phyloP scores from a whole-genome alignment of 805 yeast species.

The Saccharomycopsis sp. region DNA sequence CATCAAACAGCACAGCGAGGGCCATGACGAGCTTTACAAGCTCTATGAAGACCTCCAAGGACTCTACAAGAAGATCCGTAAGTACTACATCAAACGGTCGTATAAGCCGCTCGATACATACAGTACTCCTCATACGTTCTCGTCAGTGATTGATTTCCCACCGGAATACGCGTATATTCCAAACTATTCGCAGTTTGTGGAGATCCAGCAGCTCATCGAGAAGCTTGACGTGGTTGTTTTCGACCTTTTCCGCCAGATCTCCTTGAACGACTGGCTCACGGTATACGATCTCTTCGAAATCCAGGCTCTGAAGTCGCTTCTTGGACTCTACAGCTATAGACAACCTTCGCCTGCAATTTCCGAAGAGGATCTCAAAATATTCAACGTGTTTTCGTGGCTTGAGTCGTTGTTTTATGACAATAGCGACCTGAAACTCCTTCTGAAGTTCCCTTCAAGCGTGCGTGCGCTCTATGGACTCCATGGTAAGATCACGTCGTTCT shows the following conservation, averaged over 20 bases:
- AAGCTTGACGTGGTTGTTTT: constrained; percentile 57
- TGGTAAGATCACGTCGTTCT: constrained; percentile 54
- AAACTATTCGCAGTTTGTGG: constrained; percentile 26
- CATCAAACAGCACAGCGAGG: constrained; percentile 25
- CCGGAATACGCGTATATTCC: constrained; percentile 41
- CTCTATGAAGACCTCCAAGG: constrained; percentile 30
- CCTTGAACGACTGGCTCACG: constrained; percentile 71
- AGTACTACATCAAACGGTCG: constrained; percentile 60
- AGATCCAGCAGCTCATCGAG: constrained; percentile 55
- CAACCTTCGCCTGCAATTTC: constrained; percentile 31
- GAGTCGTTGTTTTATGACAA: constrained; percentile 45
- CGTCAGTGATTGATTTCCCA: constrained; percentile 41
- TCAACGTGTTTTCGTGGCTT: constrained; percentile 68
- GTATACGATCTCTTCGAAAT: constrained; percentile 69
- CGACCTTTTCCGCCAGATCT: constrained; percentile 49
- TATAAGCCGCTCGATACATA: constrained; percentile 53
- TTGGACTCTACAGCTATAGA: constrained; percentile 51
- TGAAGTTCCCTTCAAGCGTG: constrained; percentile 63
- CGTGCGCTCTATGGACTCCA: constrained; percentile 62
- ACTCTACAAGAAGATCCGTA: constrained; percentile 60
- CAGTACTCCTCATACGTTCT: constrained; percentile 34
- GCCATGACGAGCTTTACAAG: constrained; percentile 26
- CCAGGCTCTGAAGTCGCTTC: constrained; percentile 50
- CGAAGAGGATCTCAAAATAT: constrained; percentile 53
- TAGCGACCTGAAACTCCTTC: constrained; percentile 36